These are phyloP conservation scores for Citrus sinensis DNA, from an alignment of 345 rosid species.

Conservation along the genomic window DNA sequence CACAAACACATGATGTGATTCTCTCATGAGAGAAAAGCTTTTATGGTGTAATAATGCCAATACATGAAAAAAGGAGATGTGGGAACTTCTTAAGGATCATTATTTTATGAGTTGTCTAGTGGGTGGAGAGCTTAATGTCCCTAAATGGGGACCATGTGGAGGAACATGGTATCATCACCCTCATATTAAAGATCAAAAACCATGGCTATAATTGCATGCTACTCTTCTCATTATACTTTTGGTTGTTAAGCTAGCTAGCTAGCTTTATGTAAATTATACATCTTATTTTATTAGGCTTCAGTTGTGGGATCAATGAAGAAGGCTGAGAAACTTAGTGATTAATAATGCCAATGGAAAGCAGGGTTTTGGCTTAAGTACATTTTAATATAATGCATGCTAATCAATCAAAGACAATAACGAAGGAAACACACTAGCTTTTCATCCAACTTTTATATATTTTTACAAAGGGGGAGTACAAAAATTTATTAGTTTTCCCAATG, in stretches of 20 bases:
- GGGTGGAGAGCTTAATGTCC: slow-evolving; percentile 36
- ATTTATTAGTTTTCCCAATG: not conserved
- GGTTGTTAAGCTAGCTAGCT: slow-evolving; percentile 6
- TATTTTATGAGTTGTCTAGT: slow-evolving; percentile 32
- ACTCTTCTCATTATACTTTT: slow-evolving; percentile 4
- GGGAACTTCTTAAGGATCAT: slow-evolving; percentile 20
- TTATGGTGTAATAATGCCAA: not conserved
- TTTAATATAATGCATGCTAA: not conserved
- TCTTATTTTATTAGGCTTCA: slow-evolving; percentile 8
- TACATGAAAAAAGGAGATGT: not conserved
- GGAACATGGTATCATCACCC: slow-evolving; percentile 31
- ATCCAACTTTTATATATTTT: not conserved
- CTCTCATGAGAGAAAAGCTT: not conserved
- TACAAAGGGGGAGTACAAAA: not conserved
- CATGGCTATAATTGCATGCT: slow-evolving; percentile 18
- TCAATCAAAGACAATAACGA: slow-evolving; percentile 9
- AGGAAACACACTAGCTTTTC: not conserved
- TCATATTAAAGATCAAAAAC: slow-evolving; percentile 8
- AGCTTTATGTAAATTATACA: not conserved
- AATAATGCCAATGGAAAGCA: slow-evolving; percentile 16
- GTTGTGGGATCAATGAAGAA: slow-evolving; percentile 9
- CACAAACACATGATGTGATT: slow-evolving; percentile 23
- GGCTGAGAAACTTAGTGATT: not conserved
- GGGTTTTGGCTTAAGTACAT: not conserved
- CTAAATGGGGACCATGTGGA: slow-evolving; percentile 50